These are phyloP conservation scores for Claviceps pazoutovae DNA, from an alignment of 2,329 filamentous ascomycete species.

Conservation along the genomic window DNA sequence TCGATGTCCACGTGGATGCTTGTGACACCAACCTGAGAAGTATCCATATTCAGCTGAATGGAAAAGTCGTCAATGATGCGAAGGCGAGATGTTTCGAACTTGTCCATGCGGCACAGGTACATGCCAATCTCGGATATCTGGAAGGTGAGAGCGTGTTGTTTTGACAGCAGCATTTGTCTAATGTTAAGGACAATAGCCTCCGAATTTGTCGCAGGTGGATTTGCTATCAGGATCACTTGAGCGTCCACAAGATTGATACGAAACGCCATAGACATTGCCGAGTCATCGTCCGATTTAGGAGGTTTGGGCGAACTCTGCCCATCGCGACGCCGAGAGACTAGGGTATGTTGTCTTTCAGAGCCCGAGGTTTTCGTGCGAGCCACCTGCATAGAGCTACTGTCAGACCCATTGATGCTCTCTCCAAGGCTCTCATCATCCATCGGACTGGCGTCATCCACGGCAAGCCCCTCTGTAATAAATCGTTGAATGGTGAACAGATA, in stretches of 20 bases:
- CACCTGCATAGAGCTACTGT: conserved; percentile 42
- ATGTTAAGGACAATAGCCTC: conserved; percentile 93
- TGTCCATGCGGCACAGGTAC: conserved; percentile 98
- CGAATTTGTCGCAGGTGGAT: conserved; percentile 75
- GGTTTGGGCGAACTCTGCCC: background rate
- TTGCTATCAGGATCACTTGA: conserved; percentile 91
- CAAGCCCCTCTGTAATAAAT: conserved; percentile 61
- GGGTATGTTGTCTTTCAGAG: conserved; percentile 18
- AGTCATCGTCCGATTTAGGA: conserved; percentile 7
- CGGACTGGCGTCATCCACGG: conserved; percentile 41
- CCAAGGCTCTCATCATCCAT: conserved; percentile 38
- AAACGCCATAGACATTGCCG: conserved; percentile 64
- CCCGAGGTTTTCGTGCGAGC: conserved; percentile 22
- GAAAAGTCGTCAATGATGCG: conserved; percentile 96
- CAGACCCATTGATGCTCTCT: conserved; percentile 45
- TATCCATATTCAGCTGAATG: conserved; percentile 76
- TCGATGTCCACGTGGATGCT: conserved; percentile 82
- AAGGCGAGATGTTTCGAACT: conserved; percentile 78
- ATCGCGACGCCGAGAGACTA: conserved; percentile 14
- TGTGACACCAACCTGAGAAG: conserved; percentile 45
- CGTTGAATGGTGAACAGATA: conserved; percentile 83
- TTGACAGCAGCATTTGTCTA: conserved; percentile 82
- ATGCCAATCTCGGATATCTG: conserved; percentile 92
- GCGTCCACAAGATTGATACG: conserved; percentile 90
- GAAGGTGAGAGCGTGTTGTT: conserved; percentile 86